Conservation (phyloP, 169 alveolate species). For the Plasmodium billcollinsi region DNA sequence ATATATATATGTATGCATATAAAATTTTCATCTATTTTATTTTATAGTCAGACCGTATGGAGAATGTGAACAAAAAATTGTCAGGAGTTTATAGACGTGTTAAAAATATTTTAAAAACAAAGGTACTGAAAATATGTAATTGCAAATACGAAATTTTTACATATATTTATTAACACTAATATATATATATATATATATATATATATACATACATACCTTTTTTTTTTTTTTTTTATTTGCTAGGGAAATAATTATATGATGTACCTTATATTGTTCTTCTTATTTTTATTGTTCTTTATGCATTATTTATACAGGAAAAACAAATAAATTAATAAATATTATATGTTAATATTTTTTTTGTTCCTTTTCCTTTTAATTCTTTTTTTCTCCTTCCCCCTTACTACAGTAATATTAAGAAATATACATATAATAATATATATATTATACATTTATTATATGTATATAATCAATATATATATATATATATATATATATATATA, state of each 20-base stretch:
- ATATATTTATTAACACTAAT: not conserved
- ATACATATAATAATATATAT: too few relatives aligned
- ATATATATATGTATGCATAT: not conserved
- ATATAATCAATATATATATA: too few relatives aligned
- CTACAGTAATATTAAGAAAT: too few relatives aligned
- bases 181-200: not conserved
- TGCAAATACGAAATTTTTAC: not conserved
- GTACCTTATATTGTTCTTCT: conserved; percentile 59
- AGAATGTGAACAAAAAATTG: conserved; percentile 53
- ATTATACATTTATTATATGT: too few relatives aligned
- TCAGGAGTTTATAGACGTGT: conserved; percentile 69
- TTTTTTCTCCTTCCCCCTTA: too few relatives aligned
- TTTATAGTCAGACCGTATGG: conserved; percentile 61
- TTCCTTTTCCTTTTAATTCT: too few relatives aligned
- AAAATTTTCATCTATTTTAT: not conserved
- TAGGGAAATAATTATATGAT: conserved; percentile 74
- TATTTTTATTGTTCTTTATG: conserved; percentile 61
- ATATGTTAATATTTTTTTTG: too few relatives aligned
- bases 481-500: too few relatives aligned
- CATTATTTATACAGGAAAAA: conserved; percentile 62
- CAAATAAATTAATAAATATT: conserved; percentile 7
- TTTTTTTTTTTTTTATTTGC: not conserved
- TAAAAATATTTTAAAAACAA: conserved; percentile 58
- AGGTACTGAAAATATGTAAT: conserved; percentile 28
- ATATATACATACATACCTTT: not conserved